phyloP scores from a whole-genome alignment of 202 grass and related monocot genomes.

The Carex arenaria region DNA sequence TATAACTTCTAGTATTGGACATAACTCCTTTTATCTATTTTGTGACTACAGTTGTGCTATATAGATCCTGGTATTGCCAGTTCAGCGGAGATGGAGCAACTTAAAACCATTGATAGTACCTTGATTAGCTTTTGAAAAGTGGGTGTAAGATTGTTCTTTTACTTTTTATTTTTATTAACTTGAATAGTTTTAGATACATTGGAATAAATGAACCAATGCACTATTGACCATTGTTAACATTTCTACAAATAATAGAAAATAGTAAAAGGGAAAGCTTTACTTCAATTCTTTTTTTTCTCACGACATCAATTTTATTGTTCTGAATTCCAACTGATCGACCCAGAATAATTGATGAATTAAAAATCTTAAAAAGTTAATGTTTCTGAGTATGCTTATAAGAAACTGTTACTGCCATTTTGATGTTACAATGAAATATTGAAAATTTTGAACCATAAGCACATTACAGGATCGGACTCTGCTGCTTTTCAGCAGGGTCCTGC shows the following conservation, averaged over 20 bases:
- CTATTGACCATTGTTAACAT: not conserved
- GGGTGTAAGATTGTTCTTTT: not conserved
- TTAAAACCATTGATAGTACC: conserved; percentile 71
- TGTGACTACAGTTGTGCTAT: conserved; percentile 65
- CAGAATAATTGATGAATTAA: not conserved
- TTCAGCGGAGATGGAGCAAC: conserved; percentile 53
- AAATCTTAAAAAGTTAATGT: not conserved
- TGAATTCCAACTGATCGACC: not conserved
- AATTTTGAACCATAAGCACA: too few relatives aligned
- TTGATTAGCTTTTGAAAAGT: conserved; percentile 57
- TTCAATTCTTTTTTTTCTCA: not conserved
- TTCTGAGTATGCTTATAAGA: not conserved
- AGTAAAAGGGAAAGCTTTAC: not conserved
- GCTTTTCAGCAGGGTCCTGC: too few relatives aligned
- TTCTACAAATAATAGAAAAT: not conserved
- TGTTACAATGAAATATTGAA: too few relatives aligned
- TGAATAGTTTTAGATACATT: not conserved
- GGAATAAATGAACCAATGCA: not conserved
- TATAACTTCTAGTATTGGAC: not conserved
- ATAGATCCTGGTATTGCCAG: conserved; percentile 66
- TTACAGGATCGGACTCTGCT: too few relatives aligned
- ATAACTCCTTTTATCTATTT: not conserved
- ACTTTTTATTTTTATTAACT: not conserved
- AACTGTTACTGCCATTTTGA: not conserved
- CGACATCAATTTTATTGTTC: not conserved